Evolutionary conservation across 1,284 basidiomycete species (phyloP), one percentile per base, ranked within the genome.

Genomic region (Cerrena zonata): DNA sequence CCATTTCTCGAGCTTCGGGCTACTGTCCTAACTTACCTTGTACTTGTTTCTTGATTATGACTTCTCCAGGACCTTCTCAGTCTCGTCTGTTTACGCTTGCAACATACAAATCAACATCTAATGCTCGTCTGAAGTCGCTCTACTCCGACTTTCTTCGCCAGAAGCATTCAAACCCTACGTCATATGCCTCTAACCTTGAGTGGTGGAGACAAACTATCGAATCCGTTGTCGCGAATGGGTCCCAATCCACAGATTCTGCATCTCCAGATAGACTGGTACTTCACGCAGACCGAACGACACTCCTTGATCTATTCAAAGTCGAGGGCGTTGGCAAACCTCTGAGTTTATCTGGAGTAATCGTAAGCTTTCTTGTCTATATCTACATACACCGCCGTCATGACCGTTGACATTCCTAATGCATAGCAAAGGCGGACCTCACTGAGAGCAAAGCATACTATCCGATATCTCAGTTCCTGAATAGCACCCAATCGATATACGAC

Each of bases 61-160:
- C 30, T 15, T 34, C 30, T 15, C 7, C 30, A 7, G 30, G 7
- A 15, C 15, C 30, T 34, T 15, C 30, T 34, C 7, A 34, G 15
- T 34, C 46, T 34, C 54, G 40, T 24, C 59, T 71, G 4, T 52
- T 65, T 34, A 63, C 65, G 3, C 71, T 82, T 15, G 65, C 75
- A 25, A 74, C 79, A 34, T 87, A 79, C 53, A 63, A 70, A 13
- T 71, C 73, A 0, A 72, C 76, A 2, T 80, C 78, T 10, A 74
- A 65, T 34, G 77, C 73, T 18, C 84, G 92, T 10, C 74, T 96
- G 0, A 84, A 88, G 57, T 84, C 92, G 0, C 75, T 97, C 13
- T 97, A 94, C 68, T 86, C 93, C 2, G 91, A 94, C 61, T 84
- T 95, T 50, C 84, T 89, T 0, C 76, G 82, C 5, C 91, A 94